These are phyloP conservation scores for Beauveria australis DNA, from an alignment of 2,329 filamentous ascomycete genomes.

Conservation along the genomic window DNA sequence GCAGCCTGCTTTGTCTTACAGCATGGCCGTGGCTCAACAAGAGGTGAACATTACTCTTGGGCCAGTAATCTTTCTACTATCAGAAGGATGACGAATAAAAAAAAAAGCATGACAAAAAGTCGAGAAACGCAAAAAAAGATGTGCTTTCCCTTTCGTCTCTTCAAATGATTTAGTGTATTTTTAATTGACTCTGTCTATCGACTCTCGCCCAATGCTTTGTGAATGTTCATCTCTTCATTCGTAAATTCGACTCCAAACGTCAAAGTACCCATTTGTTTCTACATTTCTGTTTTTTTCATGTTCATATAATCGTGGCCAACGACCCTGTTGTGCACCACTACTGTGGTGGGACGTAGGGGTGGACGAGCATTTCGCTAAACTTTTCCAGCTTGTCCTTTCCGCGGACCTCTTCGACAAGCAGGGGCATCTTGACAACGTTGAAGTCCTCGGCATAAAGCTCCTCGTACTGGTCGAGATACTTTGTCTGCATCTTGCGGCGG, in stretches of 20 bases:
- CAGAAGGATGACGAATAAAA: background rate
- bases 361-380: conserved; percentile 79
- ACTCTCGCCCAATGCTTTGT: background rate
- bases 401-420: conserved; percentile 89
- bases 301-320: background rate
- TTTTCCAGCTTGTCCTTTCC: conserved; percentile 90
- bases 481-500: conserved; percentile 95
- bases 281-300: background rate
- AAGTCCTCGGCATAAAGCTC: conserved; percentile 94
- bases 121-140: background rate
- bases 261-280: background rate
- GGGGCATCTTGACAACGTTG: conserved; percentile 96
- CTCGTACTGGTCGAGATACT: conserved; percentile 97
- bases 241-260: background rate
- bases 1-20: background rate
- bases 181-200: conserved; percentile 1
- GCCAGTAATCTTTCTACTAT: background rate
- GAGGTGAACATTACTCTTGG: conserved; percentile 1
- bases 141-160: background rate
- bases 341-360: conserved; percentile 63
- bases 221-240: background rate
- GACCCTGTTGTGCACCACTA: conserved; percentile 13
- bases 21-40: background rate
- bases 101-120: background rate
- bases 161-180: background rate